Evolutionary conservation across 805 yeast genomes (phyloP).

Genomic region (Candida palmyrensis): DNA sequence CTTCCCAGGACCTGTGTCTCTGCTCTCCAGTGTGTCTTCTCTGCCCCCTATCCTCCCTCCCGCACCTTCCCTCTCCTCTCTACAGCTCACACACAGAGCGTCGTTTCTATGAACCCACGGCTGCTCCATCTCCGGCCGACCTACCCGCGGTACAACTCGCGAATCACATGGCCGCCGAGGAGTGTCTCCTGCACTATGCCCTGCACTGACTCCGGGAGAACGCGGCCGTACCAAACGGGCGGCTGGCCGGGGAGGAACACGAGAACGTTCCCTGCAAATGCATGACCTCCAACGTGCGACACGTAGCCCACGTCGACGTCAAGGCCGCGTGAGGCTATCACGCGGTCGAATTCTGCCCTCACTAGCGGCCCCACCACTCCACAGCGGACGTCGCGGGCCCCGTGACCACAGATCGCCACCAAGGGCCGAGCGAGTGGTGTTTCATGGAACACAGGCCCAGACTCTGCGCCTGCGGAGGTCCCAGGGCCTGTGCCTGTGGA

Average conservation of each 20-base stretch:
- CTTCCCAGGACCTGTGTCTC: no score
- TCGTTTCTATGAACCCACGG: no score
- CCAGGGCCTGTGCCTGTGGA: background rate
- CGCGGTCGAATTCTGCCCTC: constrained; percentile 42
- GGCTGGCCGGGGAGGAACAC: constrained; percentile 38
- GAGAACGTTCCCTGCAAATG: constrained; percentile 76
- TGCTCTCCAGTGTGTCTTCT: no score
- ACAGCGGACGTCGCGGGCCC: constrained; percentile 59
- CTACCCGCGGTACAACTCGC: constrained; percentile 52
- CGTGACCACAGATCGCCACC: constrained; percentile 63
- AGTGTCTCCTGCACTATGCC: constrained; percentile 58
- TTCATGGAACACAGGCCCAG: constrained; percentile 6
- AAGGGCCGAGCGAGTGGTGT: constrained; percentile 18
- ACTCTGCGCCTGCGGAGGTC: background rate
- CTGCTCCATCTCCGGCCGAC: no score
- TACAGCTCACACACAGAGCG: no score
- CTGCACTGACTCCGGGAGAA: constrained; percentile 60
- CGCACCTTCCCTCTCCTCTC: no score
- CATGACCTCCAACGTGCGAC: constrained; percentile 85
- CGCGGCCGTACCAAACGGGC: constrained; percentile 76
- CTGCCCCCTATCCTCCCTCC: no score
- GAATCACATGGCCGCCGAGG: constrained; percentile 42
- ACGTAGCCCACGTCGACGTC: constrained; percentile 44
- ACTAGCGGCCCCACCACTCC: constrained; percentile 62
- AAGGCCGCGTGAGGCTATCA: constrained; percentile 30